Conservation (phyloP, 257 asterid species). For the Scutellaria baicalensis region DNA sequence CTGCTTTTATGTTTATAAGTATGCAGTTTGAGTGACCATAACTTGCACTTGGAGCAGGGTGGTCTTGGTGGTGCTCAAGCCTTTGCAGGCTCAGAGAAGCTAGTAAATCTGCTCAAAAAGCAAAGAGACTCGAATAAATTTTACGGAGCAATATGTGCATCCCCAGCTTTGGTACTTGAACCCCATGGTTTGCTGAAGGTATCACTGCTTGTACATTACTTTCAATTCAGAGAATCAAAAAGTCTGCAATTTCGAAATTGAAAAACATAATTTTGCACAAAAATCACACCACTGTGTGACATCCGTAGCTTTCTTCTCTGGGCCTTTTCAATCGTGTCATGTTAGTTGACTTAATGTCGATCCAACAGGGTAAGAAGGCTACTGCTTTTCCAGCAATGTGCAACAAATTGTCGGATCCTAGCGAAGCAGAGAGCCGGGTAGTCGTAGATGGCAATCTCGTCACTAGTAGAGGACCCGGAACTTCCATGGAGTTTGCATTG, state of each 20-base stretch:
- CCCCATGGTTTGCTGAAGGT: constrained; percentile 89
- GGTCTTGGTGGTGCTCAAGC: constrained; percentile 97
- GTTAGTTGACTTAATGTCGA: not conserved
- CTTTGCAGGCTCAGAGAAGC: constrained; percentile 67
- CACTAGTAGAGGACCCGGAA: constrained; percentile 96
- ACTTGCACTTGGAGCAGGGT: constrained; percentile 41
- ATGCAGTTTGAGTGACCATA: not conserved
- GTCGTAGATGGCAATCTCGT: constrained; percentile 84
- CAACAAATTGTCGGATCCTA: constrained; percentile 64
- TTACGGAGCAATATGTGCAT: constrained; percentile 92
- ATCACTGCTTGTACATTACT: not conserved
- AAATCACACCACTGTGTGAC: too few species aligned
- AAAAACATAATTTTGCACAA: too few species aligned
- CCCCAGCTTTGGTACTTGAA: constrained; percentile 88
- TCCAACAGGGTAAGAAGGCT: constrained; percentile 80
- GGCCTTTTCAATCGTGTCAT: not conserved
- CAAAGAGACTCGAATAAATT: constrained; percentile 61
- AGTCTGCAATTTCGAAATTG: too few species aligned
- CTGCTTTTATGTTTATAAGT: not conserved
- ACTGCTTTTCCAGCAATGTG: constrained; percentile 90
- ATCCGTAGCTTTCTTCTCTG: too few species aligned
- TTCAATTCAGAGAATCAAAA: not conserved
- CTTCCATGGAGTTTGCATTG: constrained; percentile 78
- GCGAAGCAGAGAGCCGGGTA: constrained; percentile 74
- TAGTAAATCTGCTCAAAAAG: constrained; percentile 68